Evolutionary conservation across 176 grass and related monocot species (phyloP).

Genomic region (Zizania latifolia): DNA sequence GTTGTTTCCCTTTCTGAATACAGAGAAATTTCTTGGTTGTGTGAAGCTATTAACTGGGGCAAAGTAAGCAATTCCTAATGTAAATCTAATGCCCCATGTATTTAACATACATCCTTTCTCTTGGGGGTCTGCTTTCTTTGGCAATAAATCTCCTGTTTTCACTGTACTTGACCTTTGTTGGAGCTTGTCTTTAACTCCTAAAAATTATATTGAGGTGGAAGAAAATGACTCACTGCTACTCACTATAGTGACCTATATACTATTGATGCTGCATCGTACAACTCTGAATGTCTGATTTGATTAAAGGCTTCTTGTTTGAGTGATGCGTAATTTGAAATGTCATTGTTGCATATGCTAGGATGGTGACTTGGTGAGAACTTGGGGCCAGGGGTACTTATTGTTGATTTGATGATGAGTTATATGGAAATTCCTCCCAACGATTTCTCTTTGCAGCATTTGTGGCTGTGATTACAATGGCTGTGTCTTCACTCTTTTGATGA

Average conservation of each 20-base stretch:
- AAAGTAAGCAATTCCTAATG: background rate
- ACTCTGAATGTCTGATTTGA: conserved; percentile 1
- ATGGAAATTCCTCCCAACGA: conserved; percentile 11
- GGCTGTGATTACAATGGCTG: conserved; percentile 1
- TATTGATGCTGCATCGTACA: background rate
- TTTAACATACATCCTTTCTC: background rate
- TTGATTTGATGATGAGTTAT: conserved; percentile 14
- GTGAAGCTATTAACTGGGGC: background rate
- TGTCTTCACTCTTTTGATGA: conserved; percentile 7
- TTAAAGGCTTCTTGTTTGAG: background rate
- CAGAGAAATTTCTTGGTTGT: background rate
- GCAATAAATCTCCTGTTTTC: background rate
- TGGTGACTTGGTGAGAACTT: conserved; percentile 4
- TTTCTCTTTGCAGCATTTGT: conserved; percentile 32
- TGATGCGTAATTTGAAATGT: background rate
- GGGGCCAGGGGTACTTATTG: background rate
- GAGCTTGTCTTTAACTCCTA: background rate
- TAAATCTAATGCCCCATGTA: background rate
- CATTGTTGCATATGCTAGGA: conserved; percentile 16
- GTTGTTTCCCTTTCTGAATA: background rate
- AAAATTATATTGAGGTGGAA: background rate
- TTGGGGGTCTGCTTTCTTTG: background rate
- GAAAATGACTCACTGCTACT: background rate
- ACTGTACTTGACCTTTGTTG: background rate
- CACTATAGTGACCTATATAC: background rate